These are phyloP conservation scores for Dryas octopetala DNA, from an alignment of 306 rosid species.

Conservation along the genomic window DNA sequence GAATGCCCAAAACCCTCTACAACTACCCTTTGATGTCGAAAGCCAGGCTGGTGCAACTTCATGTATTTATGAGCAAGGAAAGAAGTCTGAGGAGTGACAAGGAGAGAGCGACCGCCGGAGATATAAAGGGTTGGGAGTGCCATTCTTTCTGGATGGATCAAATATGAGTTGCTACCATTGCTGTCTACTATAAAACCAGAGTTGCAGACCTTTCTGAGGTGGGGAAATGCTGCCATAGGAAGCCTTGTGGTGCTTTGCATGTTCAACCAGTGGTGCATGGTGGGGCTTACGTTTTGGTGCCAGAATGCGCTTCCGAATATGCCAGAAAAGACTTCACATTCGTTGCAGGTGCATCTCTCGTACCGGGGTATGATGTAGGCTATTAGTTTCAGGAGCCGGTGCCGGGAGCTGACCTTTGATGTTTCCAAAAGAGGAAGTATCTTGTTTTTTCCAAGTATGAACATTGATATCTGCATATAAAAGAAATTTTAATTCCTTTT, in stretches of 20 bases:
- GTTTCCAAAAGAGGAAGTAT: slow-evolving; percentile 25
- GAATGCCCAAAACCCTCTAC: slow-evolving; percentile 42
- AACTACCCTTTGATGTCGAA: slow-evolving; percentile 32
- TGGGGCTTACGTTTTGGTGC: slow-evolving; percentile 31
- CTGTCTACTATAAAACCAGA: slow-evolving; percentile 28
- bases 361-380: slow-evolving; percentile 27
- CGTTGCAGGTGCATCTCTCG: slow-evolving; percentile 37
- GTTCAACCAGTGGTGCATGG: slow-evolving; percentile 33
- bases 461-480: slow-evolving; percentile 34
- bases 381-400: slow-evolving; percentile 26
- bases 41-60: slow-evolving; percentile 39
- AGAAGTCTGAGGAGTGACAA: slow-evolving; percentile 31
- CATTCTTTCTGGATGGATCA: slow-evolving; percentile 40
- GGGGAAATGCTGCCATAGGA: slow-evolving; percentile 39
- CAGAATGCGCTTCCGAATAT: slow-evolving; percentile 36
- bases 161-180: slow-evolving; percentile 26
- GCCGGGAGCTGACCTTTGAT: slow-evolving; percentile 24
- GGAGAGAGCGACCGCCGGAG: slow-evolving; percentile 29
- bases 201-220: slow-evolving; percentile 34
- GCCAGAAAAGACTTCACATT: slow-evolving; percentile 37
- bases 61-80: slow-evolving; percentile 39
- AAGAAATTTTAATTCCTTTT: neutral
- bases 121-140: slow-evolving; percentile 31
- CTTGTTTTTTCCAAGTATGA: slow-evolving; percentile 31
- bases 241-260: slow-evolving; percentile 27